Conservation (phyloP, 2,329 filamentous ascomycete genomes). For the Colletotrichum endophyticum region DNA sequence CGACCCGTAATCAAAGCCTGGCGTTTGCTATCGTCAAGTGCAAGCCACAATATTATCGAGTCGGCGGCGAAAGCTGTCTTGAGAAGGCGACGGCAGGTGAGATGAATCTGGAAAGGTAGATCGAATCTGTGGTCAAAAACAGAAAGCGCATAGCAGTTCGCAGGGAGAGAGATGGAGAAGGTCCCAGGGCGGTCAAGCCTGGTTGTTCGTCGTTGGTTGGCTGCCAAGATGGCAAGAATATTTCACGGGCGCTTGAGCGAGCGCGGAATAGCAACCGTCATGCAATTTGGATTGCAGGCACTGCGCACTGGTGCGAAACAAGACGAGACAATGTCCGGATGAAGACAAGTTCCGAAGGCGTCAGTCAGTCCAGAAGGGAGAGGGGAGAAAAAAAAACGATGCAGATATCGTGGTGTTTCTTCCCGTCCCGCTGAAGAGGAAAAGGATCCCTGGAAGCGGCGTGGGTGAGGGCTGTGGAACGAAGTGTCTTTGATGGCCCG, state of each 20-base stretch:
- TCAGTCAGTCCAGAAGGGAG: not conserved
- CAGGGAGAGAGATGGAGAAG: not conserved
- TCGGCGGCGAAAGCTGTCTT: not conserved
- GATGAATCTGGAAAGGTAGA: not conserved
- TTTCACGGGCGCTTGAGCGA: constrained; percentile 10
- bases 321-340: not conserved
- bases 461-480: not conserved
- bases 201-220: not conserved
- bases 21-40: not conserved
- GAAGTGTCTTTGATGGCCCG: not conserved
- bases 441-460: not conserved
- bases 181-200: not conserved
- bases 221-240: constrained; percentile 4
- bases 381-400: not conserved
- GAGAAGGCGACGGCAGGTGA: not conserved
- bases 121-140: not conserved
- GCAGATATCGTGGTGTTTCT: not conserved
- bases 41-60: not conserved
- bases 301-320: not conserved
- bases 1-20: not conserved
- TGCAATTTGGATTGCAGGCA: not conserved
- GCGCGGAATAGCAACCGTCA: constrained; percentile 8
- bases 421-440: not conserved
- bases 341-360: not conserved
- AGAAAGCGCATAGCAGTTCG: constrained; percentile 11